Base-by-base conservation (phyloP, 1,139 yeast genomes). In the Yamadazyma sp. region DNA sequence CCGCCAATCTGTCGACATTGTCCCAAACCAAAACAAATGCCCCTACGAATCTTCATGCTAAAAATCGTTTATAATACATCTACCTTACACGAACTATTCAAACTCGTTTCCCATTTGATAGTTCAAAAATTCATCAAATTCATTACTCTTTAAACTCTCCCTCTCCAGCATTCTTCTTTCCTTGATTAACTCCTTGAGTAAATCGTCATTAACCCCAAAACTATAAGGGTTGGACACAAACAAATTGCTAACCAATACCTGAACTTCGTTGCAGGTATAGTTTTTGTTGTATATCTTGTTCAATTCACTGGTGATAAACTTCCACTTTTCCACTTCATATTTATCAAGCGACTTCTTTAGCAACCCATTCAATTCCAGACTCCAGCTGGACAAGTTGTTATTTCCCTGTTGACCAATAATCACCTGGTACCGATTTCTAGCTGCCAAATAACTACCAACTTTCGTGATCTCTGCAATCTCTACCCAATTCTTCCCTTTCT, bases 331-430 rank as follows among this genome's bases (percentile, higher is more conserved):
- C 37, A 75, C 50, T 54, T 85, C 94, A 2, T 85, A 89, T 31
- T 76, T 80, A 55, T 85, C 92, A 11, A 84, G 61, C 14, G 81
- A 50, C 23, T 58, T 59, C 47, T 76, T 79, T 33, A 84, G 63
- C 16, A 69, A 66, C n/a, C 60, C 46, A 11, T 78, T 73, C 57
- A 83, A 89, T 16, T 77, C 79, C 1, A 66, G 54, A 17, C 76
- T 79, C 86, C 89, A 83, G 30, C 77, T 74, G 25, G 81, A 75
- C 4, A 82, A 73, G 17, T 86, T 85, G 38, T 70, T 69, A 48
- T 86, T 84, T 3, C 94, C 92, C 51, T 85, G 94, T 56, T 85
- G 94, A 2, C 94, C 94, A 44, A 85, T 84, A 39, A 85, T 71
- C 5, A 85, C 94, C 56, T 85, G 94, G 54, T 85, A 85, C 44